Evolutionary conservation across 176 grass and related monocot genomes (phyloP), one percentile per base, ranked within the genome.

Genomic region (Rhipidocladum racemiflorum): DNA sequence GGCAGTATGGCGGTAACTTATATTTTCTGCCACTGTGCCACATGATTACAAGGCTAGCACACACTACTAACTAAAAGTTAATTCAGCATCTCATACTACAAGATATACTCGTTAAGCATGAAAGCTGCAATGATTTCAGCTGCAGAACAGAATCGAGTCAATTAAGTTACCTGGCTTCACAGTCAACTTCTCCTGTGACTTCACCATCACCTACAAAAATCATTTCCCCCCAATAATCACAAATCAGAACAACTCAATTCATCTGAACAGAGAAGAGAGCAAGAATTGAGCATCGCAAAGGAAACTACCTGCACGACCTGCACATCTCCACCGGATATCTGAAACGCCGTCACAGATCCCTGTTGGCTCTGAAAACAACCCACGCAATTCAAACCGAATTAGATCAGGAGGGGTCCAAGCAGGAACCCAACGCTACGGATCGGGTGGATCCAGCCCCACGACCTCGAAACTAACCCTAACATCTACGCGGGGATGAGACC

Each of bases 311-410:
- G 92, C 80, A 99, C 76, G 55, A 95, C 92, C 80, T 99, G 92
- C 71, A 91, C 92, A 77, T 99, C 96, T 73, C 88, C 92, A 9
- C 96, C 91, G 5, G 90, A 86, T 91, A 99, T 99, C 85, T 99
- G 92, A 90, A 99, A 99, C 71, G 96, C 82, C 75, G 91, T 99
- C 81, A 87, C 88, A 74, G 88, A 80, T 87, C 82, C 80, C 79
- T 95, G 56, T 14, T 81, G 87, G 78, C 89, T 93, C 89, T 99
- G 82, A 29, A 87, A 79, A 18, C 40, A 55, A 75, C 16, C 51
- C n/a, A 23, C 24, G 16, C 24, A 64, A 74, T 89, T 81, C 59
- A 76, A 45, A 82, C 5, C 5, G 29, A 29, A 64, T 85, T 48
- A 85, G 88, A 85, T 59, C 55, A 28, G 0, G n/a, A 34, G 8